A percentile compares a stretch with the other conserved stretches of the same genome.
phyloP scores from a whole-genome alignment of 371 early-diverging fungal genomes.

The Actinomortierella ambigua region DNA sequence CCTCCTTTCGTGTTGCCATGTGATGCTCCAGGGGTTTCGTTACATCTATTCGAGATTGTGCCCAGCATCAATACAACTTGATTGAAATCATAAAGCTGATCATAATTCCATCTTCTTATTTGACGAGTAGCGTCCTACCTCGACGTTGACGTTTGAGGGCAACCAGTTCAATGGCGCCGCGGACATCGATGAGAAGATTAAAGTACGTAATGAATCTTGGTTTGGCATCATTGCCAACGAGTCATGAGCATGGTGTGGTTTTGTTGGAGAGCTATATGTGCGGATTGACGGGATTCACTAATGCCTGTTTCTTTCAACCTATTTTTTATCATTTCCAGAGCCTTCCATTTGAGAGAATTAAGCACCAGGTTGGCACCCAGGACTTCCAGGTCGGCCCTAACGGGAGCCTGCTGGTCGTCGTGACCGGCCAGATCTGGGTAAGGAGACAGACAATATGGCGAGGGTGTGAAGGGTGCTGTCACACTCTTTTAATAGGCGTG shows the following conservation, averaged over 20 bases:
- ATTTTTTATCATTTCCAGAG: slow-evolving; percentile 46
- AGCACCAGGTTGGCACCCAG: slow-evolving; percentile 68
- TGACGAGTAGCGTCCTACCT: slow-evolving; percentile 65
- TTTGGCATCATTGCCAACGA: no score
- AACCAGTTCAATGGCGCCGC: slow-evolving; percentile 59
- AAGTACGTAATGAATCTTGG: slow-evolving; percentile 65
- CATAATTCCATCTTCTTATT: slow-evolving; percentile 1
- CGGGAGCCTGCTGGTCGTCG: slow-evolving; percentile 65
- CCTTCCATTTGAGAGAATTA: slow-evolving; percentile 80
- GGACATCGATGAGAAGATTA: slow-evolving; percentile 78
- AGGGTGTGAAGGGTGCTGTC: no score
- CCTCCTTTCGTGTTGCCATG: no score
- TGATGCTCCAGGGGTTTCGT: no score
- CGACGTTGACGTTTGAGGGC: slow-evolving; percentile 91
- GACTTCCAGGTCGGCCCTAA: slow-evolving; percentile 83
- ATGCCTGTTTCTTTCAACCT: neutral
- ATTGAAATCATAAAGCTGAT: neutral
- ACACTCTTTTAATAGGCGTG: no score
- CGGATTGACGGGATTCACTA: slow-evolving; percentile 2
- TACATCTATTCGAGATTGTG: neutral
- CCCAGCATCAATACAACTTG: slow-evolving; percentile 2
- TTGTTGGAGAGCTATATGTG: no score
- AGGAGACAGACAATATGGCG: slow-evolving; percentile 6
- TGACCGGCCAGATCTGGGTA: slow-evolving; percentile 90
- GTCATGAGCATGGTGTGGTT: no score